Percentiles rank a stretch among this genome's conserved stretches.
Conservation (phyloP, 2,329 filamentous ascomycete genomes). For the Botrytis sinoallii region DNA sequence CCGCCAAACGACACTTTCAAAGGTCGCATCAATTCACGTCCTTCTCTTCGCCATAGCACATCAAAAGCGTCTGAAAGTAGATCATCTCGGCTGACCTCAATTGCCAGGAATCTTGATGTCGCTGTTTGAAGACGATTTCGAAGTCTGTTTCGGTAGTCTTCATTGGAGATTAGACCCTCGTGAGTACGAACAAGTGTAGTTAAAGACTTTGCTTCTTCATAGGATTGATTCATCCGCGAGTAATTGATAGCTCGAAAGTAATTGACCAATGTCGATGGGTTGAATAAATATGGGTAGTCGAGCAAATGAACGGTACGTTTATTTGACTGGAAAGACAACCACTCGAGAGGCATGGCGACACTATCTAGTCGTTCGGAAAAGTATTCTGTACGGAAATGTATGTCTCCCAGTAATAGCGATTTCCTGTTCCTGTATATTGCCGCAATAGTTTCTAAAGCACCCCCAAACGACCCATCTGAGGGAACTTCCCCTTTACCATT, state of each 20-base stretch:
- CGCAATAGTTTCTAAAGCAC: constrained; percentile 70
- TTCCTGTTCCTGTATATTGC: constrained; percentile 65
- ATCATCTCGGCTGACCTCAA: constrained; percentile 65
- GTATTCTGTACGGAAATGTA: constrained; percentile 72
- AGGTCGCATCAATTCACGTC: constrained; percentile 76
- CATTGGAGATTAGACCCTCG: constrained; percentile 53
- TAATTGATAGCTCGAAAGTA: constrained; percentile 91
- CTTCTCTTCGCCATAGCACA: constrained; percentile 84
- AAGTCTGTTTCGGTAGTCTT: constrained; percentile 58
- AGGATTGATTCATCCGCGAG: constrained; percentile 76
- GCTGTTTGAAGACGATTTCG: constrained; percentile 63
- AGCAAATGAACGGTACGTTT: constrained; percentile 70
- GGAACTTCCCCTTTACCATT: constrained; percentile 69
- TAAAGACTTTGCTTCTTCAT: constrained; percentile 63
- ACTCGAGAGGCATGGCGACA: constrained; percentile 70
- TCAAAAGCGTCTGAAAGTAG: constrained; percentile 74
- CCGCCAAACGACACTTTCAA: constrained; percentile 85
- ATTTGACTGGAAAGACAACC: constrained; percentile 59
- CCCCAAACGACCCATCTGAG: constrained; percentile 69
- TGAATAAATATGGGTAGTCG: constrained; percentile 78
- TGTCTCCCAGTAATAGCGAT: constrained; percentile 60
- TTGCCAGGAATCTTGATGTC: constrained; percentile 67
- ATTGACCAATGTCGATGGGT: constrained; percentile 65
- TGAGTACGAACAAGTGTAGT: constrained; percentile 53
- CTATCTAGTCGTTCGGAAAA: constrained; percentile 73